Base-by-base conservation (phyloP, 805 yeast species). In the Saccharomycopsis sp. region DNA sequence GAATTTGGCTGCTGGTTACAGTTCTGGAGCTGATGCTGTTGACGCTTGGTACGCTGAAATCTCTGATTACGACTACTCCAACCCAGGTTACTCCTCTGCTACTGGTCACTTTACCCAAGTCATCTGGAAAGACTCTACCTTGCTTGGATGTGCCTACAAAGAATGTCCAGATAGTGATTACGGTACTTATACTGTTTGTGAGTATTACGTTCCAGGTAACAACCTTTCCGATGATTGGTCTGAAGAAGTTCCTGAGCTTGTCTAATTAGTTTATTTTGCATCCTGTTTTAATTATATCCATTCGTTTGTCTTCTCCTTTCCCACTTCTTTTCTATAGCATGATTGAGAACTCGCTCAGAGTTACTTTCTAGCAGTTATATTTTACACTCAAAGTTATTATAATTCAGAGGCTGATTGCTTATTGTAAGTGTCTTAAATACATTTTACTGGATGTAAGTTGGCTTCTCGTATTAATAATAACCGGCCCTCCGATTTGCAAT, bases 101-200 rank as follows among this genome's bases (percentile, higher is more conserved):
- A 79, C 82, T 17, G 89, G 89, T 58, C 96, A 87, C 69, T 87
- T 87, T 74, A 86, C 93, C 15, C 93, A 87, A 72, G 67, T 86
- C 38, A 80, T 87, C 24, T 87, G 96, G 96, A 80, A 80, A 62
- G 65, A 76, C 5, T 73, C 87, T 47, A 72, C 81, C 7, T 71
- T 79, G 63, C 70, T 87, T 19, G 96, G 94, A 54, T 87, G 96
- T 76, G 89, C 83, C 56, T 69, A 68, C 60, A 78, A 79, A 47
- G 60, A 68, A 54, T 82, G 86, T 70, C 49, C 49, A 44, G 66
- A 70, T 66, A 72, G 71, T 58, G 71, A 66, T 41, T 80, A 82
- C 80, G 75, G 80, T 60, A 82, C 81, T 62, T 86, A 85, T 71
- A 73, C 87, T 62, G 82, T 86, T 59, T 87, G 94, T 76, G 86